Evolutionary conservation across 352 stramenopile species (phyloP).

Genomic region (Globisporangium mamillatum): DNA sequence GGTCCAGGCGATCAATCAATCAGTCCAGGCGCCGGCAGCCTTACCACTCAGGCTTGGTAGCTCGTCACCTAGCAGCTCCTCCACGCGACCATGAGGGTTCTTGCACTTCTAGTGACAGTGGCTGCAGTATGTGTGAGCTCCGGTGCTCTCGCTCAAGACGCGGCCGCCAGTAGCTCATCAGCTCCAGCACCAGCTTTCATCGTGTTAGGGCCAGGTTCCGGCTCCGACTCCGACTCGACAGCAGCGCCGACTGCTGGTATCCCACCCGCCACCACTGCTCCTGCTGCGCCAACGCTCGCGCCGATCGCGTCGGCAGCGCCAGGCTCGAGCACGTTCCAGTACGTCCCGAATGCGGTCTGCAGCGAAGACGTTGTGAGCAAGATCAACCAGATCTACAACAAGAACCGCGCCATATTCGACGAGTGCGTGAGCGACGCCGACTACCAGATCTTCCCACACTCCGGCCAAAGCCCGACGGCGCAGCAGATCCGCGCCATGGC

Average conservation of each 20-base stretch:
- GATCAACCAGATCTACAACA: constrained; percentile 51
- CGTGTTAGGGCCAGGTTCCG: not conserved
- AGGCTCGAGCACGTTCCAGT: constrained; percentile 46
- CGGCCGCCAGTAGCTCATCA: not conserved
- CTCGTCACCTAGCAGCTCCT: not conserved
- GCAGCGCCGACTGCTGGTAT: not conserved
- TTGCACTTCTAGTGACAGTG: not conserved
- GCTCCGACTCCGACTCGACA: not conserved
- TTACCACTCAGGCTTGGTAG: not conserved
- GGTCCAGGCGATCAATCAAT: no score
- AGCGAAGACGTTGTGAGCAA: constrained; percentile 37
- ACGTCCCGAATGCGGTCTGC: constrained; percentile 38
- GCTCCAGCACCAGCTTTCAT: not conserved
- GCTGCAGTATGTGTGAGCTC: not conserved
- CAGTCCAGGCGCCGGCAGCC: no score
- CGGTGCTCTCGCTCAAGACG: not conserved
- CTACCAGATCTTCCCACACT: constrained; percentile 68
- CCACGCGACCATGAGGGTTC: not conserved
- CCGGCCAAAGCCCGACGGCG: constrained; percentile 39
- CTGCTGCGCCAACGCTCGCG: constrained; percentile 21
- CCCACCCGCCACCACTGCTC: constrained; percentile 15
- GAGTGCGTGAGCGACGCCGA: constrained; percentile 45
- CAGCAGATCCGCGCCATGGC: constrained; percentile 53
- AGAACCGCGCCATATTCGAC: constrained; percentile 55
- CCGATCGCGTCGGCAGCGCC: constrained; percentile 33